Percentiles rank a stretch among this genome's conserved stretches.
phyloP scores from a whole-genome alignment of 2,329 filamentous ascomycete species.

The Claviceps sp. region DNA sequence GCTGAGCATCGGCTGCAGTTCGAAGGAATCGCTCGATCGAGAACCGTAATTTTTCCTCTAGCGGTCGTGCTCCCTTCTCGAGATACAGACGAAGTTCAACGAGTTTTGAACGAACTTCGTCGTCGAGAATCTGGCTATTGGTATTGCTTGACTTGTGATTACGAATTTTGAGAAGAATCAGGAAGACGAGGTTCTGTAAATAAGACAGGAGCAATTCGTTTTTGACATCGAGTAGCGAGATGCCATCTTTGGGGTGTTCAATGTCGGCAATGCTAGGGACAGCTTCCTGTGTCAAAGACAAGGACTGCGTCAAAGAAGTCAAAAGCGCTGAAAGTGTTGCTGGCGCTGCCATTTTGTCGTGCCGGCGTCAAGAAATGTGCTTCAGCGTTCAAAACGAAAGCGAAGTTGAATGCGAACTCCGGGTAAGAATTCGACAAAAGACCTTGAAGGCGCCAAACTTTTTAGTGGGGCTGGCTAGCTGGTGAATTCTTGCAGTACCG shows the following conservation, averaged over 20 bases:
- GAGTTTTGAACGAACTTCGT: conserved; percentile 68
- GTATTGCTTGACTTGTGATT: conserved; percentile 25
- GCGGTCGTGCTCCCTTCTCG: conserved; percentile 78
- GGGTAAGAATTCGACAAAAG: not conserved
- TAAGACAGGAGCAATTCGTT: conserved; percentile 96
- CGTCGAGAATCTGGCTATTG: conserved; percentile 35
- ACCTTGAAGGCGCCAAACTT: conserved; percentile 7
- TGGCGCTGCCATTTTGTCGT: conserved; percentile 31
- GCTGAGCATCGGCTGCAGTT: conserved; percentile 63
- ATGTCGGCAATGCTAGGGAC: conserved; percentile 49
- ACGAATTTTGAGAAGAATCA: conserved; percentile 70
- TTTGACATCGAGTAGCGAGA: conserved; percentile 89
- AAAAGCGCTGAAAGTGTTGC: conserved; percentile 36
- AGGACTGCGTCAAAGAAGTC: conserved; percentile 42
- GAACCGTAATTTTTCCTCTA: conserved; percentile 85
- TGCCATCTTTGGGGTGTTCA: conserved; percentile 67
- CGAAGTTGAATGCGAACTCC: not conserved
- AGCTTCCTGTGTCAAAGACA: conserved; percentile 52
- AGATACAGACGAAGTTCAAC: conserved; percentile 83
- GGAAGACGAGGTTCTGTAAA: conserved; percentile 82
- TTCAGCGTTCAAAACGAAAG: not conserved
- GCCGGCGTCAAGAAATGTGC: too few species aligned
- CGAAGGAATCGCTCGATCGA: conserved; percentile 92
- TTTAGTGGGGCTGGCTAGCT: conserved; percentile 10
- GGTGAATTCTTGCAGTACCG: not conserved